Base-by-base conservation (phyloP, 768 basidiomycete genomes). In the Xanthoconium stramineum region DNA sequence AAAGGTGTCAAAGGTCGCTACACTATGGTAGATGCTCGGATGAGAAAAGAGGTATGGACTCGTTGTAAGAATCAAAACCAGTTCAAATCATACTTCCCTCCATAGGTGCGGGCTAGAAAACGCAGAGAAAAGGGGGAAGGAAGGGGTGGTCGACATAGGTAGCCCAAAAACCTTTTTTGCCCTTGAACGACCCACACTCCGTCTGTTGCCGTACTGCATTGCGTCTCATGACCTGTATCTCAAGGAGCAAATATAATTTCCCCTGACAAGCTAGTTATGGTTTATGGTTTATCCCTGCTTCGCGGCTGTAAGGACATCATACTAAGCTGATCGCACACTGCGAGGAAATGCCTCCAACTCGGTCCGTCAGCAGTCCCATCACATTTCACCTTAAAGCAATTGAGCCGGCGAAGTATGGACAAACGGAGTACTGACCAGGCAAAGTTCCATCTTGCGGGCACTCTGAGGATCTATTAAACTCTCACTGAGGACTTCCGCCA, bases 1-100 rank as follows among this genome's bases (percentile, higher is more conserved):
- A 96, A 89, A 70, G 97, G 97, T 59, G 87, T 98, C 56, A 98
- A 97, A 75, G 97, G 96, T 33, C 83, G 90, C 47, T 98, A 97
- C 72, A 77, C 86, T 38, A 97, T 97, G 92, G 93, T 96, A 1
- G 95, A 97, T 72, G 76, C 92, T 5, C 79, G 95, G 61, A 94
- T 94, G 89, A 91, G 82, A 72, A 97, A 95, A 82, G 91, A 94
- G 83, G 91, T 89, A 42, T 36, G 44, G 30, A 24, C 17, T 10
- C 5, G 10, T 24, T 17, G 1, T 20, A 1, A 14, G 35, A 40
- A 19, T 36, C 53, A 7, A 44, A 36, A n/a, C 61, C 50, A 37
- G 19, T 36, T 52, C 6, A 44, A 36, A n/a, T 61, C 51, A 61
- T 33, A 50, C 50, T 24, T 24, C 51, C 0, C 38, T 56, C 36